Evolutionary conservation across 2,329 filamentous ascomycete species (phyloP).

Genomic region (Ophiostoma sp.): DNA sequence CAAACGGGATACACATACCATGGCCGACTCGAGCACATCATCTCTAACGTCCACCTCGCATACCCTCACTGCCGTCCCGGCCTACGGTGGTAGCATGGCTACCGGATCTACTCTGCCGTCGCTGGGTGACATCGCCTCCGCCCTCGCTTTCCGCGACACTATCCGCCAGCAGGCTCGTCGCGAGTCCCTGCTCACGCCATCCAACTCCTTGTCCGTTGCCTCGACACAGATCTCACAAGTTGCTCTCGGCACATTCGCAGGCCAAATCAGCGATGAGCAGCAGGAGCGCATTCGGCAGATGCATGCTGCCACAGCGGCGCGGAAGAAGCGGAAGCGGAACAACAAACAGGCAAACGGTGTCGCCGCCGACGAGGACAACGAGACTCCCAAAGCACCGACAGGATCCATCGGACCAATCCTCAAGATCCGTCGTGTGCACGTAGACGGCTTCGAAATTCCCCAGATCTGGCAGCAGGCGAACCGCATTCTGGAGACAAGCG

Average conservation of each 20-base stretch:
- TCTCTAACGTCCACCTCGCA: slow-evolving; percentile 61
- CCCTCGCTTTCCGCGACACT: slow-evolving; percentile 49
- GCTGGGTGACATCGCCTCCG: slow-evolving; percentile 34
- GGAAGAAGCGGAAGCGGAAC: slow-evolving; percentile 68
- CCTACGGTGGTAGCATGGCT: slow-evolving; percentile 23
- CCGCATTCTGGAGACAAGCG: slow-evolving; percentile 62
- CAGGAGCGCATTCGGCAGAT: slow-evolving; percentile 52
- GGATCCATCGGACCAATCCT: slow-evolving; percentile 58
- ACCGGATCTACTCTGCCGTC: slow-evolving; percentile 30
- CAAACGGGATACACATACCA: slow-evolving; percentile 20
- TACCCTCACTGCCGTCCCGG: slow-evolving; percentile 36
- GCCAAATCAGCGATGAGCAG: slow-evolving; percentile 67
- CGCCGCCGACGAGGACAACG: neutral
- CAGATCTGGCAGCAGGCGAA: slow-evolving; percentile 94
- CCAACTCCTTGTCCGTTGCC: slow-evolving; percentile 58
- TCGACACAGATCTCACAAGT: slow-evolving; percentile 72
- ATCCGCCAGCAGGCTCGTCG: slow-evolving; percentile 57
- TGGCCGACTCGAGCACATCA: slow-evolving; percentile 44
- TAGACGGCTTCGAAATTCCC: slow-evolving; percentile 77
- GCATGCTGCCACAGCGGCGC: slow-evolving; percentile 41
- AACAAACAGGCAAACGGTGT: neutral
- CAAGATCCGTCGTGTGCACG: slow-evolving; percentile 75
- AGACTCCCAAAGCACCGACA: slow-evolving; percentile 64
- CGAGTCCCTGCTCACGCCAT: slow-evolving; percentile 72
- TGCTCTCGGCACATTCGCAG: slow-evolving; percentile 72